Evolutionary conservation across 306 rosid species (phyloP).

Genomic region (Alnus rubra): DNA sequence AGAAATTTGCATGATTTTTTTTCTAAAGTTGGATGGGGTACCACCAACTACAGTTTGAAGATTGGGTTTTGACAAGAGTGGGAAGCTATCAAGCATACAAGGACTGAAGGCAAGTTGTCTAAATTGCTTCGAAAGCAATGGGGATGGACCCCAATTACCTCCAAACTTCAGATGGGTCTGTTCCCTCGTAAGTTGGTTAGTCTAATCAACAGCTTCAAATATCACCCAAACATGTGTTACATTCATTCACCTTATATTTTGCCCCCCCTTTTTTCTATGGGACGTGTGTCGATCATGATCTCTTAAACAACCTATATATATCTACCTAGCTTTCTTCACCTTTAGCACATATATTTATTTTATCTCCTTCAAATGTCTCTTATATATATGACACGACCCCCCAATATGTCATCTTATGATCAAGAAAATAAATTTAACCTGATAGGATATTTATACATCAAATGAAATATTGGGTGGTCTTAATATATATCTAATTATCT

Average conservation of each 20-base stretch:
- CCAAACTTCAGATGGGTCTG: slow-evolving; percentile 38
- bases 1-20: neutral
- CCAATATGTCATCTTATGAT: neutral
- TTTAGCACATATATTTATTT: neutral
- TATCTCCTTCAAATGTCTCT: no score
- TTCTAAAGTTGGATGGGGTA: neutral
- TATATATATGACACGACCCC: neutral
- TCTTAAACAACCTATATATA: neutral
- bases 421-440: neutral
- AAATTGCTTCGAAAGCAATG: slow-evolving; percentile 5
- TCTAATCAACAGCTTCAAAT: slow-evolving; percentile 24
- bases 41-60: slow-evolving; percentile 15
- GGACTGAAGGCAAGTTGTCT: slow-evolving; percentile 12
- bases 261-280: neutral
- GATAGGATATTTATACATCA: neutral
- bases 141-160: slow-evolving; percentile 16
- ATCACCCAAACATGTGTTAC: neutral
- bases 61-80: slow-evolving; percentile 33
- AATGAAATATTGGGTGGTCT: neutral
- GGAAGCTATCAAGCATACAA: neutral
- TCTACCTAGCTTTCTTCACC: neutral
- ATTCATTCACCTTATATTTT: slow-evolving; percentile 5
- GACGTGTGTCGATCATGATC: neutral
- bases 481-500: no score
- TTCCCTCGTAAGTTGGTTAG: slow-evolving; percentile 42